phyloP scores from a whole-genome alignment of 2,329 filamentous ascomycete species.

The Epichloe elymi region DNA sequence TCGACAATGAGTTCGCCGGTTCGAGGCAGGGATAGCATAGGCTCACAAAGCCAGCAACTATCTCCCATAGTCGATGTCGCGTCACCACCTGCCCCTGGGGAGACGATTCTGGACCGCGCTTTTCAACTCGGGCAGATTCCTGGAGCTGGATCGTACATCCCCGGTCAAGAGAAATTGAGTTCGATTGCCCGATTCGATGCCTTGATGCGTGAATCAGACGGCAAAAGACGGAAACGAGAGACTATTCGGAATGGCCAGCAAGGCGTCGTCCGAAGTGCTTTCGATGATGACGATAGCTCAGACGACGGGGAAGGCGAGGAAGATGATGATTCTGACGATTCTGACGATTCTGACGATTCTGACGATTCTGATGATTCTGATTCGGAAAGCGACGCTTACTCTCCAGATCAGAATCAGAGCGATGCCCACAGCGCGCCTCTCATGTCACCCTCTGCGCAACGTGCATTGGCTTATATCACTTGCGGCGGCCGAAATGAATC shows the following conservation, averaged over 20 bases:
- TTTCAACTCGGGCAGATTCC: conserved; percentile 52
- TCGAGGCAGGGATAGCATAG: conserved; percentile 39
- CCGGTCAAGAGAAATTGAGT: conserved; percentile 49
- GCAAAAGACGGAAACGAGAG: conserved; percentile 30
- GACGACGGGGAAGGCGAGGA: conserved; percentile 23
- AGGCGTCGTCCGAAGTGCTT: conserved; percentile 31
- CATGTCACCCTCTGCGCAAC: conserved; percentile 34
- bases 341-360: conserved; percentile 21
- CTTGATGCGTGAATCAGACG: conserved; percentile 48
- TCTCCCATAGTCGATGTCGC: conserved; percentile 27
- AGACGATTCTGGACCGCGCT: conserved; percentile 54
- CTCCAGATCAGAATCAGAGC: conserved; percentile 18
- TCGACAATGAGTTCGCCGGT: conserved; percentile 45
- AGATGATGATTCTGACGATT: conserved; percentile 17
- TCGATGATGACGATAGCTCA: conserved; percentile 36
- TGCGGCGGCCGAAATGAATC: conserved; percentile 25
- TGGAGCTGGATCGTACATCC: conserved; percentile 39
- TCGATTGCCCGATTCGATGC: conserved; percentile 54
- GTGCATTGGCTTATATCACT: conserved; percentile 37
- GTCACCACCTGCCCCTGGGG: conserved; percentile 40
- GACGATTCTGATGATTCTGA: conserved; percentile 28
- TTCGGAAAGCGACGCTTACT: conserved; percentile 27
- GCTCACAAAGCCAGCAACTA: conserved; percentile 31
- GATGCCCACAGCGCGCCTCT: conserved; percentile 11
- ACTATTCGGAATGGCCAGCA: conserved; percentile 20